A percentile compares a stretch with the other conserved stretches of the same genome.
These are phyloP conservation scores for Amniculicola lignicola DNA, from an alignment of 495 filamentous ascomycete genomes.

Conservation along the genomic window DNA sequence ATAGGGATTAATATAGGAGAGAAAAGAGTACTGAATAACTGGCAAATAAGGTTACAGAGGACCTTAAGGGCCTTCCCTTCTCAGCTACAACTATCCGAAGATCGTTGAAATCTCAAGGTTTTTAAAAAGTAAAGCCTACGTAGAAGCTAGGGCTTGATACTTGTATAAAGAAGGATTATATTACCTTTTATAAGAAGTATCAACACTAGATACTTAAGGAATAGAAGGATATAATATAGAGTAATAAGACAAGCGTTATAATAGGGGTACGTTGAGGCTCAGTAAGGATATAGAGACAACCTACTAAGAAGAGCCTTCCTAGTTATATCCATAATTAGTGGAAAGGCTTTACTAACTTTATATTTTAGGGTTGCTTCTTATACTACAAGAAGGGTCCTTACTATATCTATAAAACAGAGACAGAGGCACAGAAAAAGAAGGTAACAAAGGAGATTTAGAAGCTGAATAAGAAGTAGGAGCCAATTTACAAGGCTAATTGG, in stretches of 20 bases:
- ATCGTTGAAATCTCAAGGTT: neutral
- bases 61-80: neutral
- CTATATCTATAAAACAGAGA: slow-evolving; percentile 8
- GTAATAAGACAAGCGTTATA: neutral
- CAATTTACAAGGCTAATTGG: neutral
- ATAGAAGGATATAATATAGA: slow-evolving; percentile 6
- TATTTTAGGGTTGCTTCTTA: slow-evolving; percentile 11
- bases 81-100: neutral
- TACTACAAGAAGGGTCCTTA: slow-evolving; percentile 15
- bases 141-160: neutral
- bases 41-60: neutral
- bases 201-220: slow-evolving; percentile 2
- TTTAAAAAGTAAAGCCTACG: slow-evolving; percentile 2
- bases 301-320: neutral
- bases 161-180: neutral
- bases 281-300: neutral
- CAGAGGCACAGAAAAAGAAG: neutral
- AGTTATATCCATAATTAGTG: neutral
- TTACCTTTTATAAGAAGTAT: neutral
- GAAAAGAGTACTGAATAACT: neutral
- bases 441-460: neutral
- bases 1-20: neutral
- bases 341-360: slow-evolving; percentile 15
- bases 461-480: slow-evolving; percentile 1
- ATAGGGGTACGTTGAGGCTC: neutral